A percentile compares a stretch with the other conserved stretches of the same genome.
These are phyloP conservation scores for Nakataea oryzae DNA, from an alignment of 2,329 filamentous ascomycete genomes.

Conservation along the genomic window DNA sequence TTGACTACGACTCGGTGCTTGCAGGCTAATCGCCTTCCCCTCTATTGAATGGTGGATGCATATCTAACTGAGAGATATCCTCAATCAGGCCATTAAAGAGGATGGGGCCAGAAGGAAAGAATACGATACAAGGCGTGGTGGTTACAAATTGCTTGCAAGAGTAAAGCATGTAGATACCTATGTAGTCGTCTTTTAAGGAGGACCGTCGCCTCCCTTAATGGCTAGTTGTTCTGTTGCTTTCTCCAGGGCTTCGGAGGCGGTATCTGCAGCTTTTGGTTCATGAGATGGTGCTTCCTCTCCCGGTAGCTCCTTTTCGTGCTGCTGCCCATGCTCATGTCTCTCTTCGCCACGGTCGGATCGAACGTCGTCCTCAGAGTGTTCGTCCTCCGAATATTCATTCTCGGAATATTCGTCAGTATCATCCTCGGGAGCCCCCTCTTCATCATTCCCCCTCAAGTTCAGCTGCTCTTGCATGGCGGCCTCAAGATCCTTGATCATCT, in stretches of 20 bases:
- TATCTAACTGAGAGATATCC: no score
- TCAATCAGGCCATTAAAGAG: no score
- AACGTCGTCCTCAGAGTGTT: constrained; percentile 17
- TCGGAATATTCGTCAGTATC: constrained; percentile 19
- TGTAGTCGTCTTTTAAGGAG: no score
- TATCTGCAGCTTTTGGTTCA: not conserved
- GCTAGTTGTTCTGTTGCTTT: not conserved
- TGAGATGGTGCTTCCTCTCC: constrained; percentile 9
- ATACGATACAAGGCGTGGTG: no score
- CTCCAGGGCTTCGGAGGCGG: not conserved
- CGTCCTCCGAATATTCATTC: constrained; percentile 19
- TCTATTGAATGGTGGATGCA: no score
- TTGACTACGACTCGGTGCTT: no score
- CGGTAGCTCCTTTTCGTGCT: constrained; percentile 11
- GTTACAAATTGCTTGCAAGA: no score
- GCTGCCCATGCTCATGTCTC: constrained; percentile 10
- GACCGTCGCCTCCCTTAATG: not conserved
- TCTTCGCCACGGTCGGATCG: not conserved
- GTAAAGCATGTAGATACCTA: no score
- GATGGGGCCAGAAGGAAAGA: no score
- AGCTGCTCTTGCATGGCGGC: constrained; percentile 77
- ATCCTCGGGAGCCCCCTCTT: constrained; percentile 20
- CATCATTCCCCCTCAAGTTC: constrained; percentile 27
- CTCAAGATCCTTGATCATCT: constrained; percentile 92
- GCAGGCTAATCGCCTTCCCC: no score